Evolutionary conservation across 768 basidiomycete species (phyloP).

Genomic region (Scleroderma bovista): DNA sequence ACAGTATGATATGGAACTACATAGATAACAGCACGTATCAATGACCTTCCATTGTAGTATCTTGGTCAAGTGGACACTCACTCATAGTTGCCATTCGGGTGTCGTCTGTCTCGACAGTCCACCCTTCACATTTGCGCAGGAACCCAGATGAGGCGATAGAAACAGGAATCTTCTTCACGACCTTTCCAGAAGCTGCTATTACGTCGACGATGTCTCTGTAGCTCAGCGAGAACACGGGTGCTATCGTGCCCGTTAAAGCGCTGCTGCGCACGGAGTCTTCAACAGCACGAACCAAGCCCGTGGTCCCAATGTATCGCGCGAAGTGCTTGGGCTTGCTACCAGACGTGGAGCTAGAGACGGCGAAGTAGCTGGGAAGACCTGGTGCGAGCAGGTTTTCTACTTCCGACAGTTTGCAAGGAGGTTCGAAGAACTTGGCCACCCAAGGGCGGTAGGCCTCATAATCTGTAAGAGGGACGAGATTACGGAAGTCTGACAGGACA

Average conservation of each 20-base stretch:
- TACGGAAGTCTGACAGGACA: background rate
- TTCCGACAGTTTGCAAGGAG: background rate
- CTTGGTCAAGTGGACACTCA: slow-evolving; percentile 3
- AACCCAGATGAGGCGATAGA: background rate
- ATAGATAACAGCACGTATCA: background rate
- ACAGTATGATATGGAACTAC: slow-evolving; percentile 9
- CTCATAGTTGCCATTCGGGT: slow-evolving; percentile 3
- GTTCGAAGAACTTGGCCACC: background rate
- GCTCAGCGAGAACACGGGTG: background rate
- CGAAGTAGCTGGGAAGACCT: slow-evolving; percentile 1
- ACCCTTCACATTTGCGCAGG: slow-evolving; percentile 7
- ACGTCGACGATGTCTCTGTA: background rate
- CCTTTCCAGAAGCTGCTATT: background rate
- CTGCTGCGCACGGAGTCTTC: too few relatives aligned
- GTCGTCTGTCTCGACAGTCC: slow-evolving; percentile 10
- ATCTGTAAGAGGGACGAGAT: background rate
- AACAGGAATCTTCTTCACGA: slow-evolving; percentile 7
- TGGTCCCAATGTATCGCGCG: background rate
- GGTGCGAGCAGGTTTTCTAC: background rate
- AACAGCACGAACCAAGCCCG: too few relatives aligned
- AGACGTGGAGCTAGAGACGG: background rate
- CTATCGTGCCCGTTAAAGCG: too few relatives aligned
- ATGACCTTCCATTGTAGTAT: background rate
- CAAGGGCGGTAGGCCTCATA: background rate
- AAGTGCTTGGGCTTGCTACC: background rate